Conservation (phyloP, 306 rosid genomes). For the Pterocarpus santalinus region DNA sequence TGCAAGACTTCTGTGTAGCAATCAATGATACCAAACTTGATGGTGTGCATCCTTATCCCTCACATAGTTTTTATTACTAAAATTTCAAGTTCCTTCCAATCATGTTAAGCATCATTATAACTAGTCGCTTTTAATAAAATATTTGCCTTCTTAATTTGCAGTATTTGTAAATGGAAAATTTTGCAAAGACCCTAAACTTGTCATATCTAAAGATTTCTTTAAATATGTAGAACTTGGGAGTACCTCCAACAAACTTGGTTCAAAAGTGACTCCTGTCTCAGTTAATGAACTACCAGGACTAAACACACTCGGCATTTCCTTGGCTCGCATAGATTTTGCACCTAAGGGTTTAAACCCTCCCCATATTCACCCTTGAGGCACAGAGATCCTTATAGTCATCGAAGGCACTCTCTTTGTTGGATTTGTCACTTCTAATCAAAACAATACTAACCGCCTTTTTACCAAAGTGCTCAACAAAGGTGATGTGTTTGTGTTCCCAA, state of each 20-base stretch:
- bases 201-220: background rate
- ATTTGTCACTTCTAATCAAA: constrained; percentile 22
- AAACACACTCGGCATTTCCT: background rate
- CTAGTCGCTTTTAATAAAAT: background rate
- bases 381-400: background rate
- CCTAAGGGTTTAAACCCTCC: background rate
- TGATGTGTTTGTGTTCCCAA: constrained; percentile 22
- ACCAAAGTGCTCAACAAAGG: constrained; percentile 22
- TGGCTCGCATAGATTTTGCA: background rate
- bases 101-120: background rate
- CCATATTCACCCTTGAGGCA: background rate
- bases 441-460: constrained; percentile 1
- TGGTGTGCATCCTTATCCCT: background rate
- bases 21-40: constrained; percentile 14
- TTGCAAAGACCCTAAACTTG: background rate
- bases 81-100: no score
- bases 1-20: constrained; percentile 24
- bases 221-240: background rate
- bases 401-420: constrained; percentile 21
- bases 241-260: background rate
- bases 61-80: no score
- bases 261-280: background rate
- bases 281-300: background rate
- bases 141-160: background rate
- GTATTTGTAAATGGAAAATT: background rate